Evolutionary conservation across 2,329 filamentous ascomycete species (phyloP), one percentile per base, ranked within the genome.

Genomic region (Orbilia quercus): DNA sequence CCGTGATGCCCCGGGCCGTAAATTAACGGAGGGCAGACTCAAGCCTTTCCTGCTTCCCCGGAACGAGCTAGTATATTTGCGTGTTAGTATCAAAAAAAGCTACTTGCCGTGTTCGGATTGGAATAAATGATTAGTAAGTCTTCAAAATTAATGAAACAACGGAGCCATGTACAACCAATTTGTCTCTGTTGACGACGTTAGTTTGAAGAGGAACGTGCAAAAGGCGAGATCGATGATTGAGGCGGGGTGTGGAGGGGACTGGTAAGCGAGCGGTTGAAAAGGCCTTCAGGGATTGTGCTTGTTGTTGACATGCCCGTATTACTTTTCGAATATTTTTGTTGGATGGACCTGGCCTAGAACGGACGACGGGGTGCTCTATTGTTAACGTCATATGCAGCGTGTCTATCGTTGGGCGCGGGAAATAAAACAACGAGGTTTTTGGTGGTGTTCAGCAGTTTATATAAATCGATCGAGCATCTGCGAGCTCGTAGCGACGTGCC

Each of bases 151-250:
- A 51, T 28, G 11, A 16, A 16, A 14, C n/a, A n/a, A n/a, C n/a
- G n/a, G n/a, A 12, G 7, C 28, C 34, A 1, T 40, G 44, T 57
- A 51, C 22, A 50, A 45, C 54, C 47, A 48, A 47, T 54, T 23
- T 65, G 63, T 67, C 53, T 59, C 47, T 58, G 63, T 67, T 67
- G 45, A 59, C 63, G 63, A 51, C 53, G 47, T 64, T 45, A 12
- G 47, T 20, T 45, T 34, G 20, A 12, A 28, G 59, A n/a, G n/a
- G n/a, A n/a, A n/a, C n/a, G n/a, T n/a, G n/a, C n/a, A n/a, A n/a
- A 51, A 34, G 16, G 23, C 22, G 42, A 23, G n/a, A 45, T 20
- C 20, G 42, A 44, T 14, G 40, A 14, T 11, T 44, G 14, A 18
- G 5, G 5, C 11, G 4, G 6, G 40, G n/a, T n/a, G n/a, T n/a